phyloP scores from a whole-genome alignment of 306 rosid species.

The Acacia confusa region DNA sequence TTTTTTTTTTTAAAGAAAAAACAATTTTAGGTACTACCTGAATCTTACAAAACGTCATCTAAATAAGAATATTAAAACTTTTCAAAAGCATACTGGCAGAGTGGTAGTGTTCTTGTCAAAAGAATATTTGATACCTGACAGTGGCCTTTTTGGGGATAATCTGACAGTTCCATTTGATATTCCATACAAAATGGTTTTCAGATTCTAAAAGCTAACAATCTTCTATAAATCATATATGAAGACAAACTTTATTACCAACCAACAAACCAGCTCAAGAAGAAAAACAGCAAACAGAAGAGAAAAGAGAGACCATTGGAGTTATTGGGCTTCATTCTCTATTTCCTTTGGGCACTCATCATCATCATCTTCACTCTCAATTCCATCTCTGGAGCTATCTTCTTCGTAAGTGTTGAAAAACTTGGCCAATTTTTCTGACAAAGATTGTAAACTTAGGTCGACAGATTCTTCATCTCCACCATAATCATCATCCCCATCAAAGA shows the following conservation, averaged over 20 bases:
- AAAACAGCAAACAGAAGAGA: not conserved
- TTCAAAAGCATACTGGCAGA: too few relatives aligned
- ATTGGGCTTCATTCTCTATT: not conserved
- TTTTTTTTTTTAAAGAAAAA: too few relatives aligned
- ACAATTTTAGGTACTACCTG: too few relatives aligned
- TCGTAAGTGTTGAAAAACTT: conserved; percentile 39
- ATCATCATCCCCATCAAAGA: conserved; percentile 68
- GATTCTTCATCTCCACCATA: conserved; percentile 60
- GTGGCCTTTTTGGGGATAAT: too few relatives aligned
- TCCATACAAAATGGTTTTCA: not conserved
- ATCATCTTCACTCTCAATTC: conserved; percentile 12
- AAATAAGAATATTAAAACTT: too few relatives aligned
- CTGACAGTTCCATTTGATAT: not conserved
- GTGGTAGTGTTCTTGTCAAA: too few relatives aligned
- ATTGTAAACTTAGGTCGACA: conserved; percentile 39
- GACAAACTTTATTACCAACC: not conserved
- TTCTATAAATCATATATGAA: not conserved
- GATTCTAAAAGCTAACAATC: not conserved
- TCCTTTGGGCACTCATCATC: not conserved
- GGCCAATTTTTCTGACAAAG: conserved; percentile 56
- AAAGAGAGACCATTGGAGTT: not conserved
- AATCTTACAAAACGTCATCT: too few relatives aligned
- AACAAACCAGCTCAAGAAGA: not conserved
- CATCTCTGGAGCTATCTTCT: conserved; percentile 5
- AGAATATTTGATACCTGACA: too few relatives aligned